Evolutionary conservation across 2,329 filamentous ascomycete species (phyloP).

Genomic region (Trichophyton mentagrophytes): DNA sequence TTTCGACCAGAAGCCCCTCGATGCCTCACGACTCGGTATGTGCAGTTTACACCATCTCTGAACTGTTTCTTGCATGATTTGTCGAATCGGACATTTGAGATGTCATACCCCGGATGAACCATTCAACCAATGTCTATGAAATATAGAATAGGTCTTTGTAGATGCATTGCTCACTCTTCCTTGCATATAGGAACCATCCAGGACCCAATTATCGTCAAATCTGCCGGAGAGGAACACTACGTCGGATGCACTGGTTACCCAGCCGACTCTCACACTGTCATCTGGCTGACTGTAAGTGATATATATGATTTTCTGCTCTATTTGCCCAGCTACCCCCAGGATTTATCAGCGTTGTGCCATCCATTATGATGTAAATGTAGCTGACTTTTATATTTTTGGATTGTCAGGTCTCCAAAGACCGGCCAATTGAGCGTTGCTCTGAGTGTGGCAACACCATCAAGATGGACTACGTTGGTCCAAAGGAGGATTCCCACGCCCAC

Average conservation of each 20-base stretch:
- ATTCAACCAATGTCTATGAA: neutral
- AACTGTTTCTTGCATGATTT: neutral
- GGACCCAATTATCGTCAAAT: conserved; percentile 80
- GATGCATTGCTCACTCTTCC: neutral
- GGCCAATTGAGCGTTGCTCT: conserved; percentile 85
- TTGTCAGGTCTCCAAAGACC: conserved; percentile 64
- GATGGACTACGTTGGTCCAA: conserved; percentile 88
- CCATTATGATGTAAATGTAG: too few relatives aligned
- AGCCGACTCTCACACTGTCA: conserved; percentile 77
- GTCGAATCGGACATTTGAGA: neutral
- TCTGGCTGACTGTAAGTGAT: conserved; percentile 71
- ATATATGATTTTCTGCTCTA: neutral
- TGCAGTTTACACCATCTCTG: conserved; percentile 8
- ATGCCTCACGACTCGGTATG: conserved; percentile 74
- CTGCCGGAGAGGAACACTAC: conserved; percentile 91
- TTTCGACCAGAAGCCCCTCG: conserved; percentile 96
- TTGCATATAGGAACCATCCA: conserved; percentile 59
- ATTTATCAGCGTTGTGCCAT: too few relatives aligned
- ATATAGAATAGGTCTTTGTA: neutral
- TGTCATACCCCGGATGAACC: neutral
- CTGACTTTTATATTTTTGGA: conserved; percentile 5
- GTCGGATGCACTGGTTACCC: conserved; percentile 90
- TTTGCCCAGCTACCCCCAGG: too few relatives aligned
- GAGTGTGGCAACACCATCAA: conserved; percentile 96
- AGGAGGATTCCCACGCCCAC: conserved; percentile 50